Conservation (phyloP, 306 rosid genomes). For the Cicer pinnatifidum region DNA sequence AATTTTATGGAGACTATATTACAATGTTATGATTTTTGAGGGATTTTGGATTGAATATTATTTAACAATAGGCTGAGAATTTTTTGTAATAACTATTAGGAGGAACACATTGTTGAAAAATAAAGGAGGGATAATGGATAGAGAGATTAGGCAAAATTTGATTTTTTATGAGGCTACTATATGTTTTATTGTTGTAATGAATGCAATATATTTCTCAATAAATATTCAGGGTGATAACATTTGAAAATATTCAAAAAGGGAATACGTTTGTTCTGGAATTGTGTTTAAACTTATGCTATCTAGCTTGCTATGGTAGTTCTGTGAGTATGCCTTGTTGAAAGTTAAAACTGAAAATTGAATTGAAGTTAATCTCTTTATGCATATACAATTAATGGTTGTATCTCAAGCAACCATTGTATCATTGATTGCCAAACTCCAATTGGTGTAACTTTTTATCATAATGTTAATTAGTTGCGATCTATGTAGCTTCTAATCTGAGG, state of each 20-base stretch:
- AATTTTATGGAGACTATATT: slow-evolving; percentile 19
- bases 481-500: no score
- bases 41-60: background rate
- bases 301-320: slow-evolving; percentile 2
- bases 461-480: background rate
- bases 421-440: background rate
- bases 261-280: background rate
- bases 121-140: slow-evolving; percentile 16
- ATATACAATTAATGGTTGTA: slow-evolving; percentile 1
- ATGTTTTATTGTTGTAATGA: slow-evolving; percentile 48
- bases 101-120: slow-evolving; percentile 38
- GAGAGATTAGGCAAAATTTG: slow-evolving; percentile 35
- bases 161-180: slow-evolving; percentile 32
- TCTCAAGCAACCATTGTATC: slow-evolving; percentile 4
- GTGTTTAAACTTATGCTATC: slow-evolving; percentile 7
- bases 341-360: slow-evolving; percentile 26
- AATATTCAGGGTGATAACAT: slow-evolving; percentile 17
- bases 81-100: slow-evolving; percentile 43
- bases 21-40: background rate
- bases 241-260: background rate
- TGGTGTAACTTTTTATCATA: slow-evolving; percentile 14
- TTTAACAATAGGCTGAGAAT: slow-evolving; percentile 34
- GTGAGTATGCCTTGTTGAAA: background rate
- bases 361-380: slow-evolving; percentile 19
- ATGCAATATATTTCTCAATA: slow-evolving; percentile 39